A percentile compares a stretch with the other conserved stretches of the same genome.
Evolutionary conservation across 805 yeast species (phyloP).

Genomic region (Wickerhamiella vanderwaltii): DNA sequence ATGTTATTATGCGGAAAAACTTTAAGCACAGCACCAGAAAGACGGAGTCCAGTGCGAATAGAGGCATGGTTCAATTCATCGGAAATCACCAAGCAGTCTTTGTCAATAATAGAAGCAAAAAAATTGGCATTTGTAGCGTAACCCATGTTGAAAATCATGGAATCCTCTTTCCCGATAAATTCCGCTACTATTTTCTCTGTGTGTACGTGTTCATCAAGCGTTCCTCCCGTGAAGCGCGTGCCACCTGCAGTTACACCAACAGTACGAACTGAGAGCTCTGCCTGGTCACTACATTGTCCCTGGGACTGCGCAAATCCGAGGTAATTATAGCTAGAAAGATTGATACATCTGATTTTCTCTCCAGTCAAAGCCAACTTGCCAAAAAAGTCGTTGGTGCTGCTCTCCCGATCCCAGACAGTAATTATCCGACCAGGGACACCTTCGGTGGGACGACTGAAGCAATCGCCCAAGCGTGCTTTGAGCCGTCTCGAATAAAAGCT

Average conservation of each 20-base stretch:
- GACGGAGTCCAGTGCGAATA: constrained; percentile 85
- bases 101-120: constrained; percentile 70
- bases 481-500: constrained; percentile 85
- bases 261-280: constrained; percentile 48
- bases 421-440: constrained; percentile 95
- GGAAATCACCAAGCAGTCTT: constrained; percentile 82
- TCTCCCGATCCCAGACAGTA: constrained; percentile 63
- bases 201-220: constrained; percentile 56
- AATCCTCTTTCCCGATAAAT: constrained; percentile 83
- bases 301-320: constrained; percentile 96
- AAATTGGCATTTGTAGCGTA: constrained; percentile 89
- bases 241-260: constrained; percentile 74
- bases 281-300: constrained; percentile 78
- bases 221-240: constrained; percentile 62
- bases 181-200: constrained; percentile 71
- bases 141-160: constrained; percentile 83
- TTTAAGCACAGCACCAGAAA: constrained; percentile 86
- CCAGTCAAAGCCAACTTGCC: constrained; percentile 64
- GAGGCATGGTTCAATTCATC: constrained; percentile 95
- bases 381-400: constrained; percentile 36
- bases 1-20: constrained; percentile 88
- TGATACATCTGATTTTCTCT: constrained; percentile 64
- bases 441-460: constrained; percentile 90
- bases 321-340: constrained; percentile 83
- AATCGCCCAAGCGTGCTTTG: constrained; percentile 82